Evolutionary conservation across 1,284 basidiomycete genomes (phyloP).

Genomic region (Rhodofomes roseus): DNA sequence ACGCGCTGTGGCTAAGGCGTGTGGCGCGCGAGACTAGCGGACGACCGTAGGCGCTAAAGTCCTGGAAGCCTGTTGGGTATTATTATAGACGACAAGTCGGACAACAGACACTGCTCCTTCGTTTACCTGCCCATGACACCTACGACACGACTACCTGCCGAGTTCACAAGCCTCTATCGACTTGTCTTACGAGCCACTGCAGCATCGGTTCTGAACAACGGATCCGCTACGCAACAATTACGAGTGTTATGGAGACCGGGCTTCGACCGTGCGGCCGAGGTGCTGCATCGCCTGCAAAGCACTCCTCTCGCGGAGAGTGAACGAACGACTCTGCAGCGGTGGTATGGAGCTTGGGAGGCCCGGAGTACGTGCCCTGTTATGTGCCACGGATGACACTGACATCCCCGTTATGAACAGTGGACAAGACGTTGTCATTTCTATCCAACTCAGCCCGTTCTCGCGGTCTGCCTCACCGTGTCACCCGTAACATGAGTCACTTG

Average conservation of each 20-base stretch:
- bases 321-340: constrained; percentile 32
- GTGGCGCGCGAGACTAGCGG: too few relatives aligned
- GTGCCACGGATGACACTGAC: not conserved
- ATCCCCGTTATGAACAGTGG: constrained; percentile 35
- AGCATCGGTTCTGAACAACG: constrained; percentile 60
- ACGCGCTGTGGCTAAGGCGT: too few relatives aligned
- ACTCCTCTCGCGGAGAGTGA: constrained; percentile 23
- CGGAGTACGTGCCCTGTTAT: constrained; percentile 16
- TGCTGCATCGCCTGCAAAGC: constrained; percentile 37
- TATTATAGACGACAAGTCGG: too few relatives aligned
- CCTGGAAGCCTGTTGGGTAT: too few relatives aligned
- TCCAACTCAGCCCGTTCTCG: constrained; percentile 52
- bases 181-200: constrained; percentile 56
- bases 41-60: too few relatives aligned
- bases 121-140: not conserved
- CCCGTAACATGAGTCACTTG: constrained; percentile 41
- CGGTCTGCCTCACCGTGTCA: constrained; percentile 56
- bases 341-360: constrained; percentile 49
- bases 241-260: constrained; percentile 50
- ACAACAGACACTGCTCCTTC: too few relatives aligned
- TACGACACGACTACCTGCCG: constrained; percentile 35
- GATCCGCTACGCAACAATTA: constrained; percentile 38
- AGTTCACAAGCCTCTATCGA: constrained; percentile 60
- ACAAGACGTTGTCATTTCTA: constrained; percentile 51
- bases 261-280: constrained; percentile 50